Evolutionary conservation across 2,329 filamentous ascomycete species (phyloP), one percentile per base, ranked within the genome.

Genomic region (Mycosphaerella sp.): DNA sequence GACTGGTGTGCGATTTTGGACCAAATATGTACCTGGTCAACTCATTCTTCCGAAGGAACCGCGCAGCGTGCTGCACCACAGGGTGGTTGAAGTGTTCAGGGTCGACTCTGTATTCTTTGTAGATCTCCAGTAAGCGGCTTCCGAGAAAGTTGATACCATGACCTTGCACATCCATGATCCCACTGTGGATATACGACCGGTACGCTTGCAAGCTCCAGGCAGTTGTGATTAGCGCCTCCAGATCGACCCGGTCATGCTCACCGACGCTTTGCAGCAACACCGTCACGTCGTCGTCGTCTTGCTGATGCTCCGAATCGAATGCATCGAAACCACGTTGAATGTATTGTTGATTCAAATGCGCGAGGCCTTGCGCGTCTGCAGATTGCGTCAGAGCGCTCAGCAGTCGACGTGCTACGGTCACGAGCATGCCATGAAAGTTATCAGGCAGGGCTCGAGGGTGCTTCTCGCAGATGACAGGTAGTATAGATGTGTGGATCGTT

Each of bases 81-180:
- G 79, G 76, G 62, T 78, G 74, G 42, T 74, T 67, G 34, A 59
- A 53, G 23, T 50, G 55, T 26, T 56, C 57, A 7, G 48, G 34
- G 3, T 49, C 45, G 3, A 57, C 39, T 3, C 57, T 59, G 38
- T 63, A 64, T 7, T 74, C 75, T 53, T 78, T 80, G 78, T 84
- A 93, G 23, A 88, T 75, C 0, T 70, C 66, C 7, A 95, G 79
- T 36, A 96, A 76, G 31, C 88, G 83, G 7, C 66, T 67, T 60
- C 87, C 86, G 80, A 96, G 85, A 17, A 75, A 76, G n/a, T 82
- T 80, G 47, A 92, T 84, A 17, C 89, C 89, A 67, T 82, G 79
- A 10, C 95, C 87, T 38, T 92, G 85, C 38, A 96, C 76, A 66
- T 95, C 89, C 89, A 97, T 95, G 64, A 92, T 88, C 36, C 87